Base-by-base conservation (phyloP, 306 rosid genomes). In the Vachellia pachyceras region DNA sequence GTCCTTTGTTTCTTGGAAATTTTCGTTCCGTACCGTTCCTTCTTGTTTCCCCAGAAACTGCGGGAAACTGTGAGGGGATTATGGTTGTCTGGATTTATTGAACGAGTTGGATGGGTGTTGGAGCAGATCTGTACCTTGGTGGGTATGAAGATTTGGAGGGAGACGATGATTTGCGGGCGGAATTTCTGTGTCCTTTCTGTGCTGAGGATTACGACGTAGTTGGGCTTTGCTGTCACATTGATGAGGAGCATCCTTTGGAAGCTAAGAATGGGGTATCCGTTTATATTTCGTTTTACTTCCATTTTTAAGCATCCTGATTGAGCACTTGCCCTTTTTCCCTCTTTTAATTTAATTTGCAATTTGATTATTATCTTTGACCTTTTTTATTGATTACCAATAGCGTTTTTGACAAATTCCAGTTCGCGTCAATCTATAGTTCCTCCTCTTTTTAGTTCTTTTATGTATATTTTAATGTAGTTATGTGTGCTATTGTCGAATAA, bases 151-250 rank as follows among this genome's bases (percentile, higher is more conserved):
- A 91, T 46, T 60, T 23, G 0, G 90, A 87, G 9, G 90, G 89
- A 4, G 90, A 74, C 5, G 95, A 90, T 72, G 95, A 90, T 76
- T 82, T 87, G 64, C 82, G 87, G 68, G 83, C 91, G 57, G 97
- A 92, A 82, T 92, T 78, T 73, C 84, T 90, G 14, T 92, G 97
- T 75, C 97, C 97, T 60, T 90, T 89, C 70, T 92, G 97, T 29
- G 89, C 92, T 5, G 95, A 90, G 75, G 92, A 90, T 81, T 92
- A 89, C 73, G 97, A 92, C 29, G 84, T 92, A 50, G 92, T 92
- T 82, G 94, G 93, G 46, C 97, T 92, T 78, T 92, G 97, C 66
- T 90, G 95, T 70, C 97, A 92, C 89, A 89, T 92, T 88, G 95
- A 92, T 35, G 95, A 88, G 84, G 91, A 92, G 20, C 97, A 92